Evolutionary conservation across 192 early-diverging fungal genomes (phyloP).

Genomic region (Rhizoclosmatium globosum): DNA sequence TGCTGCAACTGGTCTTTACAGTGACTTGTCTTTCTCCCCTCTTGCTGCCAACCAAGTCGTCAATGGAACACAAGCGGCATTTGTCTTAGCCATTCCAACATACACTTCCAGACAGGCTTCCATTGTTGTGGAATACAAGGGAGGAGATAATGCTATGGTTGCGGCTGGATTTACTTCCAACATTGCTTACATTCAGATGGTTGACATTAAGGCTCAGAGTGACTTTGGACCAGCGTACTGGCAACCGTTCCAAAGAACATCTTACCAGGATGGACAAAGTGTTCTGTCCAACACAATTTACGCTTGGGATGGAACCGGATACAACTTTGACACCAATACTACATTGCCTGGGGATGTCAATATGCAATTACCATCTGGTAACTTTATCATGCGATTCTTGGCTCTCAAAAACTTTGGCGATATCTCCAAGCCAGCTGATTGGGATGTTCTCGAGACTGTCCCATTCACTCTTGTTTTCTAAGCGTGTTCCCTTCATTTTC

Average conservation of each 20-base stretch:
- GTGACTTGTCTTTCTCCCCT: background rate
- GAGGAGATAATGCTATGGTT: background rate
- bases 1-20: conserved; percentile 4
- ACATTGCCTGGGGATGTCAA: background rate
- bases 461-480: background rate
- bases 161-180: conserved; percentile 1
- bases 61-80: background rate
- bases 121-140: background rate
- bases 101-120: background rate
- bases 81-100: background rate
- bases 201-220: background rate
- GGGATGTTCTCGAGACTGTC: background rate
- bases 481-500: background rate
- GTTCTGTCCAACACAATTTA: background rate
- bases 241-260: background rate
- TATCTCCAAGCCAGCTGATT: background rate
- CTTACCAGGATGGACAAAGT: background rate
- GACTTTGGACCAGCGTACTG: background rate
- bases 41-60: background rate
- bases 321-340: background rate
- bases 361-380: background rate
- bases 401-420: background rate
- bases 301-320: background rate
- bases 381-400: background rate
- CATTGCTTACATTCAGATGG: background rate